Evolutionary conservation across 2,329 filamentous ascomycete species (phyloP), one percentile per base, ranked within the genome.

Genomic region (Aureobasidium sp.): DNA sequence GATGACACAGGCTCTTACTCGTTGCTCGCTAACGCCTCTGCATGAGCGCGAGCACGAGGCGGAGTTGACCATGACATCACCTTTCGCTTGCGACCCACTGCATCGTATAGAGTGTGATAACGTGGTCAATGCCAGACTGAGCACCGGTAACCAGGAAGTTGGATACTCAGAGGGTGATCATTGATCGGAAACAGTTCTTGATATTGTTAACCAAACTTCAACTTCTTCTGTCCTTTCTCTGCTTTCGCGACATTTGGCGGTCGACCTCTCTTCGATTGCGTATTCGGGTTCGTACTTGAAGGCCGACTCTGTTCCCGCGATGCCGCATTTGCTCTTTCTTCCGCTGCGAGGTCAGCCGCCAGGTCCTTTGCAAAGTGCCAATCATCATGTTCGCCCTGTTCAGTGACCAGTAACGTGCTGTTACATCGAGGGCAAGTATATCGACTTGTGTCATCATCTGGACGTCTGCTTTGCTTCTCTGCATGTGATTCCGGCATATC

Each of bases 331-430:
- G 62, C 19, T 11, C 66, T 80, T 76, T 88, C 82, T 66, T 87
- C 80, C 62, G 85, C 82, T 66, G 92, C 87, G 33, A 99, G 80
- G 68, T 93, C 89, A 62, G 85, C 82, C 66, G 92, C 87, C 33
- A 99, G 80, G 68, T 93, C 89, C 75, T 89, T 90, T 49, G 94
- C 94, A 75, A 96, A 88, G 75, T 99, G 94, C 87, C 92, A 97
- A 73, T 99, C 94, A 60, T 87, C 80, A 73, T 99, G 94, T 74
- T 89, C 92, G 66, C 86, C 82, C 67, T 82, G 81, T 61, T 87
- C 83, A 29, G 19, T 35, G 35, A 59, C 47, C 14, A 39, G 47
- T 39, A 64, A 49, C 40, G 60, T 56, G 8, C 64, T 80, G 63
- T 82, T 80, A 73, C 91, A 96, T 65, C 84, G 84, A 54, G 78